Conservation (phyloP, 2,329 filamentous ascomycete species). For the Hypoxylon sp. region DNA sequence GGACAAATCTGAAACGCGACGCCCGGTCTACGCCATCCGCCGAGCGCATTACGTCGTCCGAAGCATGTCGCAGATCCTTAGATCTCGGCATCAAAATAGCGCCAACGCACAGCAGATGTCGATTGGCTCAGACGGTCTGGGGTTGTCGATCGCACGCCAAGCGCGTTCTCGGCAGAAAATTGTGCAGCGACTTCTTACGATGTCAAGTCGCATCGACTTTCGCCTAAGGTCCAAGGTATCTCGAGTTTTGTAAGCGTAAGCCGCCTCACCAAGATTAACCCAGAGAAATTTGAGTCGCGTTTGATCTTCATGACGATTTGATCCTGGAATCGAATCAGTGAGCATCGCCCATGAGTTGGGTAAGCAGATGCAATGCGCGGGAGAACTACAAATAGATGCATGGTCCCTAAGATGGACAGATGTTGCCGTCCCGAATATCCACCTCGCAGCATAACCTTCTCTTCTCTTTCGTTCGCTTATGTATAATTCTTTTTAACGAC, state of each 20-base stretch:
- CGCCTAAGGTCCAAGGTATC: not conserved
- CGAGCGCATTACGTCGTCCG: constrained; percentile 22
- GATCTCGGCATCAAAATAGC: constrained; percentile 24
- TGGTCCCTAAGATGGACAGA: constrained; percentile 3
- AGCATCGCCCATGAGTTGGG: constrained; percentile 20
- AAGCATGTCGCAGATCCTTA: constrained; percentile 38
- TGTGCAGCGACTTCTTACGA: constrained; percentile 9
- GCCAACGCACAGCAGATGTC: constrained; percentile 3
- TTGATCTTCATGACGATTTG: constrained; percentile 41
- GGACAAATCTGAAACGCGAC: constrained; percentile 39
- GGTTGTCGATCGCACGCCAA: constrained; percentile 39
- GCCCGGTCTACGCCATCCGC: constrained; percentile 13
- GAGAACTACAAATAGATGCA: constrained; percentile 38
- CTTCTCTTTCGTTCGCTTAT: constrained; percentile 18
- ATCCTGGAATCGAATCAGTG: constrained; percentile 17
- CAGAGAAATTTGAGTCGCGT: constrained; percentile 26
- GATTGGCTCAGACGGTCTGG: constrained; percentile 32
- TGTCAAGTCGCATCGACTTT: constrained; percentile 27
- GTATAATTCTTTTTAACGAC: constrained; percentile 33
- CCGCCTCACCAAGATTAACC: constrained; percentile 1
- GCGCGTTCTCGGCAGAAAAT: constrained; percentile 13
- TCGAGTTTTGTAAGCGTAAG: not conserved
- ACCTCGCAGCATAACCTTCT: constrained; percentile 1
- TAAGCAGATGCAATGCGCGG: not conserved
- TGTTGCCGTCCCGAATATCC: constrained; percentile 9